These are phyloP conservation scores for Alternaria hordeiaustralica DNA, from an alignment of 2,329 filamentous ascomycete species.

Conservation along the genomic window DNA sequence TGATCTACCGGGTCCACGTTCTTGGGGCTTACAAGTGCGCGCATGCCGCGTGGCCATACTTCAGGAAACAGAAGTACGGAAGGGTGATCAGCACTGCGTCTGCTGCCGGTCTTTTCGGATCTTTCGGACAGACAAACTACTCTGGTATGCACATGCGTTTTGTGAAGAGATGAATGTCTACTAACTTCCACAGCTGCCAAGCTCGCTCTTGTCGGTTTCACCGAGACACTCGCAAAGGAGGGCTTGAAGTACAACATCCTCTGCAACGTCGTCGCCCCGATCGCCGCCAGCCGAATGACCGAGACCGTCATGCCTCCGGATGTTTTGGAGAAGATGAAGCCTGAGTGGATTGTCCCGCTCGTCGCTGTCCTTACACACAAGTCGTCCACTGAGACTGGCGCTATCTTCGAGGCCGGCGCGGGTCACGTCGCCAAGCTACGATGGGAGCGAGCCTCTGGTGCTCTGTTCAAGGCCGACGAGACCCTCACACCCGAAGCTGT, in stretches of 20 bases:
- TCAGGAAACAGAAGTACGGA: slow-evolving; percentile 98
- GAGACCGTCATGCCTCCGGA: slow-evolving; percentile 96
- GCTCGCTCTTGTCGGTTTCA: slow-evolving; percentile 93
- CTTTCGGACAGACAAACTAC: slow-evolving; percentile 96
- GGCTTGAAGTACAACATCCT: slow-evolving; percentile 98
- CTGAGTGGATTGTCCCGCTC: slow-evolving; percentile 93
- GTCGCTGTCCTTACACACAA: slow-evolving; percentile 89
- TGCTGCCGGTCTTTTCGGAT: slow-evolving; percentile 93
- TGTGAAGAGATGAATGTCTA: slow-evolving; percentile 2
- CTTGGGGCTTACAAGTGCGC: slow-evolving; percentile 95
- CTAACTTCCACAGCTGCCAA: slow-evolving; percentile 72
- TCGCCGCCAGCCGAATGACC: slow-evolving; percentile 95
- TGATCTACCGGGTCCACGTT: slow-evolving; percentile 91
- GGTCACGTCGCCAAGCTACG: slow-evolving; percentile 91
- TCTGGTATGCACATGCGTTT: slow-evolving; percentile 61
- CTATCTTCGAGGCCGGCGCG: slow-evolving; percentile 92
- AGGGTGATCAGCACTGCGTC: slow-evolving; percentile 96
- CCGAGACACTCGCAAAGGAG: slow-evolving; percentile 97
- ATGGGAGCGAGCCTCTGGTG: slow-evolving; percentile 92
- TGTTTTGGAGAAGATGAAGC: slow-evolving; percentile 81
- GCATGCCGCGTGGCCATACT: slow-evolving; percentile 93
- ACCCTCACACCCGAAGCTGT: slow-evolving; percentile 87
- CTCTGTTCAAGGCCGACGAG: slow-evolving; percentile 86
- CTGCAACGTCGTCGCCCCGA: slow-evolving; percentile 91
- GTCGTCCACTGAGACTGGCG: slow-evolving; percentile 84